Evolutionary conservation across 306 rosid genomes (phyloP), one percentile per base, ranked within the genome.

Genomic region (Gillenia trifoliata): DNA sequence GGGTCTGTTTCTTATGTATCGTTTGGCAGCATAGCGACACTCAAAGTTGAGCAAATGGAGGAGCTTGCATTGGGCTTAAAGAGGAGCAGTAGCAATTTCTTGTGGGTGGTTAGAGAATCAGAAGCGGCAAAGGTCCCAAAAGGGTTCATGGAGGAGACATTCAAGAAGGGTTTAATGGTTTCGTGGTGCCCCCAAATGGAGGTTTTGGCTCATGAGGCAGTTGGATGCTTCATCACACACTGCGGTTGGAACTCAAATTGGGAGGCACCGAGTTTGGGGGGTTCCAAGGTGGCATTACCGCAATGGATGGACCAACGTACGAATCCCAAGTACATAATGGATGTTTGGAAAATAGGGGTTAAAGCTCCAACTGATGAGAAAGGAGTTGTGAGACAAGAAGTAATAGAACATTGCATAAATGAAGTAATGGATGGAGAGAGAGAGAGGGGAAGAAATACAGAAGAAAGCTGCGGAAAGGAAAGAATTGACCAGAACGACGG

Each of bases 61-160:
- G 82, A 84, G 71, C 29, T 80, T 0, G 87, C 84, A 33, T 64
- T 60, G 33, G 79, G 80, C 41, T 52, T 84, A 62, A 77, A 4
- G 23, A 62, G 45, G 8, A 33, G 70, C 59, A 67, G 31, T 1
- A 17, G 20, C 30, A 41, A 43, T n/a, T 83, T 83, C 77, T 38
- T 83, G 49, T 83, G 87, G 87, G 80, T 80, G 16, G 82, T 83
- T 1, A 76, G 84, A 40, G 79, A 30, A 11, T 26, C 76, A 9
- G 87, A 80, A 47, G 26, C 70, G 4, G 17, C 4, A 3, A 79
- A 76, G 43, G 59, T 83, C 4, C 84, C 84, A 2, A 55, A 79
- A 73, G 73, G 50, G 45, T 79, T 83, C 28, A 36, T 17, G 16
- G 80, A 83, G 15, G 78, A 68, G 22, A 66, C 57, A 41, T 47